Conservation (phyloP, 129 eudicot genomes). For the Chrysanthemum makinoi region DNA sequence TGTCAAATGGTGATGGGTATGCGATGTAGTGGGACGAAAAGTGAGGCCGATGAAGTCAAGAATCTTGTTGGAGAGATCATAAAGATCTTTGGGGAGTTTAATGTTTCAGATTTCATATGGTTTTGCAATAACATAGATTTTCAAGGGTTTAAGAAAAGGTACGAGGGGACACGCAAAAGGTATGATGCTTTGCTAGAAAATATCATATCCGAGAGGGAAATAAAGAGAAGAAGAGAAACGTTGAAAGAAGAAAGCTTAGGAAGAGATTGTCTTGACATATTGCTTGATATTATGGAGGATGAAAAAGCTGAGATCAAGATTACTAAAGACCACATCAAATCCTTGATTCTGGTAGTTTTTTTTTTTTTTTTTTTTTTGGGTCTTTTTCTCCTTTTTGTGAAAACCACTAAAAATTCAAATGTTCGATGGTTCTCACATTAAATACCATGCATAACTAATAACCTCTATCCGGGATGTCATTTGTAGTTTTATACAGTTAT, state of each 20-base stretch:
- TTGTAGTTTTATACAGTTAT: too few species aligned
- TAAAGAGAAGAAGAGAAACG: constrained; percentile 29
- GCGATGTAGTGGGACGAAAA: constrained; percentile 42
- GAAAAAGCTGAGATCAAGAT: constrained; percentile 39
- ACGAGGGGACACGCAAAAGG: constrained; percentile 30
- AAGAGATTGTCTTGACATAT: constrained; percentile 53
- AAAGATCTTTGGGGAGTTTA: constrained; percentile 48
- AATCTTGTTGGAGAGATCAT: constrained; percentile 46
- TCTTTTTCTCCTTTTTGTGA: neutral
- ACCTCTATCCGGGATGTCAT: too few species aligned
- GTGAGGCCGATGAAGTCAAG: constrained; percentile 44
- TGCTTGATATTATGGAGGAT: constrained; percentile 52
- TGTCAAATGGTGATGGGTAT: constrained; percentile 52
- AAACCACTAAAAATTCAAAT: too few species aligned
- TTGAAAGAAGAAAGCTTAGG: constrained; percentile 22
- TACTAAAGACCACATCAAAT: constrained; percentile 53
- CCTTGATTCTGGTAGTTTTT: constrained; percentile 40
- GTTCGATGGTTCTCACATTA: neutral
- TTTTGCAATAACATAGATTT: constrained; percentile 40
- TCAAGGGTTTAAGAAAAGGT: constrained; percentile 39
- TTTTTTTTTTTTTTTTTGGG: neutral
- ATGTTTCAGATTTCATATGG: constrained; percentile 45
- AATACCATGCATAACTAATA: too few species aligned
- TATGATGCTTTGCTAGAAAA: constrained; percentile 41
- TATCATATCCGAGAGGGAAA: constrained; percentile 33